Conservation (phyloP, 2,329 filamentous ascomycete genomes). For the Didymella segeticola region DNA sequence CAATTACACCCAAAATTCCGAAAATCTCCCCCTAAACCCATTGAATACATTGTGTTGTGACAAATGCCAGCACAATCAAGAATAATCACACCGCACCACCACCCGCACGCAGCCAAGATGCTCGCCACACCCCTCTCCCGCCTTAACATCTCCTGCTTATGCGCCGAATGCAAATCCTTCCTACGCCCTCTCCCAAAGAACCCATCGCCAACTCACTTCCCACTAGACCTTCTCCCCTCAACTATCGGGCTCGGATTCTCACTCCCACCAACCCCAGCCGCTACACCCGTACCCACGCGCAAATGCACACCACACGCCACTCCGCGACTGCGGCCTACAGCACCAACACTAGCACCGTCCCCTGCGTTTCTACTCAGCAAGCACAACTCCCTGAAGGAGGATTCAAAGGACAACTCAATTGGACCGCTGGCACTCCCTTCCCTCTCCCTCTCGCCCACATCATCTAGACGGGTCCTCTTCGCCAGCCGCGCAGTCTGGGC, state of each 20-base stretch:
- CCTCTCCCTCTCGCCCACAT: not conserved
- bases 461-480: not conserved
- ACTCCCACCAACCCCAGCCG: not conserved
- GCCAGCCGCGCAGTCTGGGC: not conserved
- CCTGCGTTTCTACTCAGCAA: not conserved
- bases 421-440: not conserved
- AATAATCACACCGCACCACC: not conserved
- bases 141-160: conserved; percentile 23
- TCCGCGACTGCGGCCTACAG: not conserved
- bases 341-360: not conserved
- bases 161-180: conserved; percentile 21
- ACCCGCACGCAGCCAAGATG: conserved; percentile 1
- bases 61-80: not conserved
- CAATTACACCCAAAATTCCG: not conserved
- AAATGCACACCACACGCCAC: not conserved
- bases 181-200: conserved; percentile 16
- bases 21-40: not conserved
- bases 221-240: not conserved
- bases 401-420: not conserved
- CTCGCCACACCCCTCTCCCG: not conserved
- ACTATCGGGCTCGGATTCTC: not conserved
- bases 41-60: not conserved
- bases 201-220: not conserved
- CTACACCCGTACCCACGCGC: not conserved
- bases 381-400: not conserved